Conservation (phyloP, 805 yeast species). For the Wickerhamiella musiphila region DNA sequence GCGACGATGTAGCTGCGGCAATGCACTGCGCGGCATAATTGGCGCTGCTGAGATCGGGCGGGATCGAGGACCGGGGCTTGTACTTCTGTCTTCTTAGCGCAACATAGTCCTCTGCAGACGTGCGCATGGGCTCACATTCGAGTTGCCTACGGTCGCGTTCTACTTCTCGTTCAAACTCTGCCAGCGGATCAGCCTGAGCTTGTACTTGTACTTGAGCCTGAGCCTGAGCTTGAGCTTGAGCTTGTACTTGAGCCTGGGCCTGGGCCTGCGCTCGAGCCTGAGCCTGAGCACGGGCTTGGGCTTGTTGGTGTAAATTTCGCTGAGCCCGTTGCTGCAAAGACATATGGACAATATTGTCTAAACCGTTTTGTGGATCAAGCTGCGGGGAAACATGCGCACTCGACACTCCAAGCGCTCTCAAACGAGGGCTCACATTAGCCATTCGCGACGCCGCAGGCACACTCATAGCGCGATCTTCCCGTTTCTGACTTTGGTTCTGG, state of each 20-base stretch:
- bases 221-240: not conserved
- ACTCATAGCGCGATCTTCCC: not conserved
- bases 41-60: conserved; percentile 21
- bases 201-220: too few relatives aligned
- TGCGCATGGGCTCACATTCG: not conserved
- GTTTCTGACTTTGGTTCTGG: not conserved
- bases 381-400: not conserved
- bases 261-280: not conserved
- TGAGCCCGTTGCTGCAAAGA: too few relatives aligned
- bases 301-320: not conserved
- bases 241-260: not conserved
- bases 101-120: conserved; percentile 1
- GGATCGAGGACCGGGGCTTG: conserved; percentile 25
- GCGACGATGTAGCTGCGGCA: conserved; percentile 25
- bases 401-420: too few relatives aligned
- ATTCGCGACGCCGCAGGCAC: not conserved
- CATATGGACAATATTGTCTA: not conserved
- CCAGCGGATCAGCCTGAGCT: not conserved
- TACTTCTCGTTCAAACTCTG: not conserved
- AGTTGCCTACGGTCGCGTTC: not conserved
- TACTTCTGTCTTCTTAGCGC: conserved; percentile 10
- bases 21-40: conserved; percentile 25
- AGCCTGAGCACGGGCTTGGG: not conserved
- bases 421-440: not conserved
- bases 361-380: not conserved